Conservation (phyloP, 148 eudicot genomes). For the Nyssa sinensis region DNA sequence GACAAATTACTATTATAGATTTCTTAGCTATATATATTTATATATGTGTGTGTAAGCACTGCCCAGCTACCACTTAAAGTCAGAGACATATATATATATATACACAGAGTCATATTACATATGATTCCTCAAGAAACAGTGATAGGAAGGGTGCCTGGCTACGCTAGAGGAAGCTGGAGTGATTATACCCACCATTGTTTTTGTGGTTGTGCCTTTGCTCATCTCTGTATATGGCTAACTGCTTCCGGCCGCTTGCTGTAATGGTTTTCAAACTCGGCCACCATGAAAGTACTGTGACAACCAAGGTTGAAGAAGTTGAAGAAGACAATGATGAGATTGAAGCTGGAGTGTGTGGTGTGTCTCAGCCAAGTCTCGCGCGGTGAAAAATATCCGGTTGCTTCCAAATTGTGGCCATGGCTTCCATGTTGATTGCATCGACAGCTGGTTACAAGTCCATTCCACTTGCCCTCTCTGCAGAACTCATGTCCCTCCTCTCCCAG, state of each 20-base stretch:
- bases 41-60: too few relatives aligned
- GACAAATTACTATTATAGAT: too few relatives aligned
- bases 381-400: constrained; percentile 1
- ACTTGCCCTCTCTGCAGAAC: constrained; percentile 19
- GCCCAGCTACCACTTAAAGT: too few relatives aligned
- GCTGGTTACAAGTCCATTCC: constrained; percentile 10
- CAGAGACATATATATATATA: not conserved
- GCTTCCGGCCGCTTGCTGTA: not conserved
- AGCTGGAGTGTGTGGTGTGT: constrained; percentile 13
- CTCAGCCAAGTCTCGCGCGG: not conserved
- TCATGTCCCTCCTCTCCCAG: not conserved
- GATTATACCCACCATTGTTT: not conserved
- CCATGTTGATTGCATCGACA: constrained; percentile 16
- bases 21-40: not conserved
- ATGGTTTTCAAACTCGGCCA: not conserved
- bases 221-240: not conserved
- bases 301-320: not conserved
- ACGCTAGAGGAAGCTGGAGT: not conserved
- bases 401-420: constrained; percentile 10
- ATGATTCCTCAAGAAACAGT: not conserved
- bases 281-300: not conserved
- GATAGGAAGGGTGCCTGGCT: not conserved
- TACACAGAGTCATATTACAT: not conserved
- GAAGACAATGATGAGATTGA: not conserved
- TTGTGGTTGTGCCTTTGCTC: not conserved